Evolutionary conservation across 805 yeast genomes (phyloP), one percentile per base, ranked within the genome.

Genomic region (Nakazawaea ernobii): DNA sequence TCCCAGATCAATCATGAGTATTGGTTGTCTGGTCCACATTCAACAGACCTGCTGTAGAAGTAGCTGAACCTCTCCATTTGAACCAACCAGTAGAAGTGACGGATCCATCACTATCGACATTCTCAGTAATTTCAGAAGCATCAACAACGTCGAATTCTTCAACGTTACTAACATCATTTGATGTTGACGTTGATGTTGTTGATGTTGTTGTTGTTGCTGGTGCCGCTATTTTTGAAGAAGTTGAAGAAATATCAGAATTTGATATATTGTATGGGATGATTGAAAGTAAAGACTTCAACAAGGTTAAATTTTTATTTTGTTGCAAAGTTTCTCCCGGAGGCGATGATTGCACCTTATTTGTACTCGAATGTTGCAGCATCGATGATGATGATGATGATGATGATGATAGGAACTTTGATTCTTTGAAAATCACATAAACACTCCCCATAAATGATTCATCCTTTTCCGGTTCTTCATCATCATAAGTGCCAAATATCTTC

Each of bases 131-230:
- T 20, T 39, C 43, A 13, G 39, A 24, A 11, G 11, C 40, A 35
- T 69, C 75, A 38, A 77, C 75, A 27, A 77, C 59, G 48, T 75
- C 80, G 59, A 68, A 76, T 32, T 71, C 82, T 30, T 61, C 69
- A 32, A 45, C 43, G 15, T 13, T n/a, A 6, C 32, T 20, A 15
- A 13, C 11, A n/a, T 8, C 9, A 8, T 8, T 33, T 33, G 14
- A 8, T n/a, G 17, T 33, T 33, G 17, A 8, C 4, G 36, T 33
- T 13, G 17, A 13, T 3, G 14, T 3, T 33, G 36, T 33, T 13
- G 17, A 13, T 3, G 14, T 3, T 33, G 36, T 33, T 13, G 17
- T 33, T 13, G 17, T 33, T 33, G 36, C 17, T 13, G 17, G 5
- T 5, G 38, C 15, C 7, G 27, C 17, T 29, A 6, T 61, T 62